Conservation (phyloP, 2,329 filamentous ascomycete genomes). For the Pseudogymnoascus sp. region DNA sequence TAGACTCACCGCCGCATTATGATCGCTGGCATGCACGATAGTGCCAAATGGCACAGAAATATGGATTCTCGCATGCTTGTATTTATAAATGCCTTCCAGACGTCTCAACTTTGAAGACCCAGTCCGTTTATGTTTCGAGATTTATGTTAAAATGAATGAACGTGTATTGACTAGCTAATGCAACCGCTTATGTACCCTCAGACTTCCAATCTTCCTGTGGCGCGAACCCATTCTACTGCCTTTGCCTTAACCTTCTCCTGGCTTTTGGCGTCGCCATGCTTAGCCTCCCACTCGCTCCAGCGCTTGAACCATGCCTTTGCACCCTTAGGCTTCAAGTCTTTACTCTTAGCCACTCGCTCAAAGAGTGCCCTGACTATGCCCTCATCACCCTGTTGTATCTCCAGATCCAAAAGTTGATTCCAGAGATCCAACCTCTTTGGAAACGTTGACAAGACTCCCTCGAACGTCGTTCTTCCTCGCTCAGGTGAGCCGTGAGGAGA, state of each 20-base stretch:
- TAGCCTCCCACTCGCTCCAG: slow-evolving; percentile 85
- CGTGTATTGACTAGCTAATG: slow-evolving; percentile 5
- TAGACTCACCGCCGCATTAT: slow-evolving; percentile 7
- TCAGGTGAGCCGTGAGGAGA: slow-evolving; percentile 76
- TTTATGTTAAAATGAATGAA: slow-evolving; percentile 1
- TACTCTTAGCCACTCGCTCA: slow-evolving; percentile 63
- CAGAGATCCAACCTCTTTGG: slow-evolving; percentile 88
- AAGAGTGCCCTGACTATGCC: slow-evolving; percentile 68
- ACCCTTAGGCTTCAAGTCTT: slow-evolving; percentile 69
- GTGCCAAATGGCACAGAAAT: slow-evolving; percentile 6
- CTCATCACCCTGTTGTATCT: slow-evolving; percentile 52
- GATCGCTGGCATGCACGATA: slow-evolving; percentile 7
- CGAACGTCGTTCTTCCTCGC: slow-evolving; percentile 89
- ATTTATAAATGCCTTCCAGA: slow-evolving; percentile 7
- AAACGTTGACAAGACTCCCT: slow-evolving; percentile 73
- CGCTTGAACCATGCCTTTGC: slow-evolving; percentile 84
- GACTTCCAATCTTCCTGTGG: background rate
- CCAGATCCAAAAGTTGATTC: slow-evolving; percentile 85
- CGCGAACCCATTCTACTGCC: slow-evolving; percentile 61
- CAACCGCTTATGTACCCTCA: background rate
- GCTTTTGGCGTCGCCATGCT: slow-evolving; percentile 59
- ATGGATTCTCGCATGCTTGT: slow-evolving; percentile 8
- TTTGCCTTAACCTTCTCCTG: slow-evolving; percentile 61
- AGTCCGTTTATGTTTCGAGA: slow-evolving; percentile 3
- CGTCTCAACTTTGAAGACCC: slow-evolving; percentile 7